phyloP scores from a whole-genome alignment of 1,284 basidiomycete species.

The Ceratobasidium sp. region DNA sequence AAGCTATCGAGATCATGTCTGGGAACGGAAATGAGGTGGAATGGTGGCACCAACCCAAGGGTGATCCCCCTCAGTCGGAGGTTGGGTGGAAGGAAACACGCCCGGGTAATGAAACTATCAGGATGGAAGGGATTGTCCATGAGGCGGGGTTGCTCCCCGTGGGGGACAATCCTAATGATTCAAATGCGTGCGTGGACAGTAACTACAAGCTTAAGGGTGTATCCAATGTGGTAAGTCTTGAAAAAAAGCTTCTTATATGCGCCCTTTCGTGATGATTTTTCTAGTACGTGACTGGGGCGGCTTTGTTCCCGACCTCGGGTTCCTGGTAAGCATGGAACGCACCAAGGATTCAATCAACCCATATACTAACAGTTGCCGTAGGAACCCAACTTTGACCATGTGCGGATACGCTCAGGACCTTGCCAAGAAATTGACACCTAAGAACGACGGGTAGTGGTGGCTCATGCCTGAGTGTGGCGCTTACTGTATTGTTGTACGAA shows the following conservation, averaged over 20 bases:
- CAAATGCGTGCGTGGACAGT: constrained; percentile 7
- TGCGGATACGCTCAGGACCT: constrained; percentile 46
- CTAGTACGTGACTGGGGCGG: constrained; percentile 43
- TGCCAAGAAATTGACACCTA: constrained; percentile 42
- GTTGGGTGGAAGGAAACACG: not conserved
- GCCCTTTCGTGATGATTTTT: not conserved
- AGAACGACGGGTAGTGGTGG: not conserved
- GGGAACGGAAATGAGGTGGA: constrained; percentile 35
- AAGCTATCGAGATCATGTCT: constrained; percentile 43
- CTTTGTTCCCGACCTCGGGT: constrained; percentile 44
- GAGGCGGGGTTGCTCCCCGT: constrained; percentile 44
- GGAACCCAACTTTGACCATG: constrained; percentile 44
- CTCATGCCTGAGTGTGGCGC: not conserved
- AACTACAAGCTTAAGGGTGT: constrained; percentile 27
- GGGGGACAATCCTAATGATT: not conserved
- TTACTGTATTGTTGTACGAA: not conserved
- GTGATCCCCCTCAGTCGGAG: not conserved
- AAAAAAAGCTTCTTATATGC: not conserved
- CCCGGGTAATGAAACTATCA: constrained; percentile 33
- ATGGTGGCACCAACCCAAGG: constrained; percentile 43
- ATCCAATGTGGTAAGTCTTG: constrained; percentile 17
- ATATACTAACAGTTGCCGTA: not conserved
- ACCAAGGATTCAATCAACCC: not conserved
- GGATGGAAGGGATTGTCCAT: constrained; percentile 44
- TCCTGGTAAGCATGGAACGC: constrained; percentile 27